Evolutionary conservation across 2,329 filamentous ascomycete genomes (phyloP), one percentile per base, ranked within the genome.

Genomic region (Penicillium corylophilum): DNA sequence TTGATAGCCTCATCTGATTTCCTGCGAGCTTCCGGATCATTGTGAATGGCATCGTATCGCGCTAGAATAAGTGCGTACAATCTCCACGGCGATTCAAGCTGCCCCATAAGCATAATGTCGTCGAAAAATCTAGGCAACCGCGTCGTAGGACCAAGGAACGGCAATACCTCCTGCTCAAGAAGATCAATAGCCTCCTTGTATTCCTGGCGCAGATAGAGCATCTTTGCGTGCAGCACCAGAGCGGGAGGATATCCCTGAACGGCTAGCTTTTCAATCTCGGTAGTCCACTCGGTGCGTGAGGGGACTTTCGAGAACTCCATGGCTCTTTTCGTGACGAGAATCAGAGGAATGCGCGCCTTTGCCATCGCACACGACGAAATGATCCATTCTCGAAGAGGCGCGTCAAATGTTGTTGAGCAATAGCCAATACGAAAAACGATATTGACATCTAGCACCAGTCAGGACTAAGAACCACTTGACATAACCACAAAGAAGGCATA

Each of bases 201-300:
- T 15, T 64, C 41, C 2, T 62, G 62, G 6, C 61, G 61, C 15
- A 49, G 44, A 13, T 56, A 55, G 4, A 69, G 56, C 2, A 69
- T 48, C 16, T 64, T 59, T 6, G 66, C 68, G 12, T 68, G 64
- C 6, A 70, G 24, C 10, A 64, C 39, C 40, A 71, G 62, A 1
- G 68, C 68, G 5, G 60, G 53, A 0, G 68, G 68, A 33, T 65
- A 64, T 7, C 54, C 57, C 16, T 62, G 46, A 5, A 59, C 47
- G 1, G 69, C 66, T 5, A 68, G 46, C 4, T 53, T 41, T 29
- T 67, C 60, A 15, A 71, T 39, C 12, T 49, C 40, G 1, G 56
- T 45, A 3, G 65, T 55, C 31, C 57, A 46, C 46, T 38, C 16
- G 13, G 31, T 46, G 36, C 23, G 54, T 24, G 12, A 31, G 5